Evolutionary conservation across 306 rosid genomes (phyloP), one percentile per base, ranked within the genome.

Genomic region (Prosopis cineraria): DNA sequence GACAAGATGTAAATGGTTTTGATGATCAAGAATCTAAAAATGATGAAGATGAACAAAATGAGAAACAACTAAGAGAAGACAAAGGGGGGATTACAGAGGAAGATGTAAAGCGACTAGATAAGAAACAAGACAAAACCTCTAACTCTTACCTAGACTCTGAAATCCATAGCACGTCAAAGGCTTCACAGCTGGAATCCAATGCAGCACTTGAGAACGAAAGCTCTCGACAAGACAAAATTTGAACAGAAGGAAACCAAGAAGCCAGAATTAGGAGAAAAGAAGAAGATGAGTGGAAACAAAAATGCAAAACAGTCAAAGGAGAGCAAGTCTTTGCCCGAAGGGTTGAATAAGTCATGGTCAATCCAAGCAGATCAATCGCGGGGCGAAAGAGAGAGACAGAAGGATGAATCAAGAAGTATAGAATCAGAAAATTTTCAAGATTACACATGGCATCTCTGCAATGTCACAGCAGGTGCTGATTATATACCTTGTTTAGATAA

Each of bases 401-500:
- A 88, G 81, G 93, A 79, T 34, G 87, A 87, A 60, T 79, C 89
- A 0, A 85, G 73, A 69, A 78, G 52, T 3, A 72, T 24, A 3
- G 90, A 80, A 12, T 72, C 45, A 3, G 89, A 80, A 13, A 84
- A 78, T 65, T 14, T 52, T 6, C 77, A 85, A 62, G 92, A 86
- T 19, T 65, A 82, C 83, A 63, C 82, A 29, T 93, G 98, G 97
- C 82, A 74, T 44, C 73, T 88, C 0, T 91, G 98, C 77, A 95
- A 93, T 81, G 88, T 81, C 50, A 93, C 97, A 0, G 80, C 93
- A 0, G 91, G 90, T 45, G 34, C 90, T 2, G 98, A 95, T 85
- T 95, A 85, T 59, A 93, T 93, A 56, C 98, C 99, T 0, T 95
- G 99, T 87, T 85, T 95, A 90, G 99, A 95, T 84, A 93, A 93